Evolutionary conservation across 1,139 yeast species (phyloP), one percentile per base, ranked within the genome.

Genomic region (Magnusiomyces tetraspermus): DNA sequence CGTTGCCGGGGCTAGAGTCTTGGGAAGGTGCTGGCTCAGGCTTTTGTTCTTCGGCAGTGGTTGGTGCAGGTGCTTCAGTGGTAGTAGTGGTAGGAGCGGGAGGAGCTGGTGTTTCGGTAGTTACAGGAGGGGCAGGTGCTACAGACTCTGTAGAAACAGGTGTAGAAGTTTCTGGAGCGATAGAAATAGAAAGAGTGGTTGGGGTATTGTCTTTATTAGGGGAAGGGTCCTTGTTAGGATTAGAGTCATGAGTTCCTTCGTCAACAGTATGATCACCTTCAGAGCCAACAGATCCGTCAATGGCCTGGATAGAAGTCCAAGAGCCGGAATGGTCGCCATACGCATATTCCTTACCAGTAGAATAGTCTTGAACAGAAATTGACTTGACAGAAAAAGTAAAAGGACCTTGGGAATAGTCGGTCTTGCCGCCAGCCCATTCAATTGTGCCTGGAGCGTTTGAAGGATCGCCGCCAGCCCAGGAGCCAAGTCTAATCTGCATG

Each of bases 391-490:
- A 65, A 86, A 85, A 85, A 40, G 80, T 66, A 66, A 80, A 85
- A 48, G 94, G 92, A 41, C 80, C 88, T 47, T 76, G 62, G 15
- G 76, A 59, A 63, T 78, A 84, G 65, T 85, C 83, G 15, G 88
- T 80, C n/a, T 60, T 59, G 50, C 95, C 95, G 51, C 95, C 94
- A 15, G 94, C 92, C 95, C 95, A 85, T 61, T 79, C 79, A 55
- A 85, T 82, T 8, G 94, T 85, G 40, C 94, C 95, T 28, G 54
- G 57, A 26, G 73, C 69, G 62, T 83, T 83, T 43, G 72, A 63
- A 19, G 87, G 73, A 65, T 83, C 89, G 57, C 94, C 94, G 56
- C 90, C 94, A 21, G 92, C 88, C 94, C 94, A 85, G 10, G 77
- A 63, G 54, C 94, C 94, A 52, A 84, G 74, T 61, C 71, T 76